Percentiles rank a stretch among this genome's conserved stretches.
These are phyloP conservation scores for Salix purpurea DNA, from an alignment of 345 rosid genomes.

Conservation along the genomic window DNA sequence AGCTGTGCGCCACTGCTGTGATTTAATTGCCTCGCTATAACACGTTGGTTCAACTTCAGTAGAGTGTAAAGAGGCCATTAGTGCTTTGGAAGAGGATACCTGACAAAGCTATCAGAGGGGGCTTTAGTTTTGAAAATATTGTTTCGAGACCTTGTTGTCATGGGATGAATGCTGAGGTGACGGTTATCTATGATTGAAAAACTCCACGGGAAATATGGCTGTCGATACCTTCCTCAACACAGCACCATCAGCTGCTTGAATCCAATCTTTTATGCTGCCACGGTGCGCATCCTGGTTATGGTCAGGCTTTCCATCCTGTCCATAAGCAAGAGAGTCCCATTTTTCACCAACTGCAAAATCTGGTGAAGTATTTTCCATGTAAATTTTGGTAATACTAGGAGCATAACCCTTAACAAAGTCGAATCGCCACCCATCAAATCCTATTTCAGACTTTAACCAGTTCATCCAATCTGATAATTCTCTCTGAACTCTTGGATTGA, in stretches of 20 bases:
- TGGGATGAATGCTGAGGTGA: no score
- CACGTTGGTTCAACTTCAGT: no score
- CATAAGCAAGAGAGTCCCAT: slow-evolving; percentile 52
- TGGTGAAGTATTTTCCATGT: slow-evolving; percentile 49
- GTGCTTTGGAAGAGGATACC: no score
- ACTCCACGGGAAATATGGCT: no score
- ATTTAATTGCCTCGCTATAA: no score
- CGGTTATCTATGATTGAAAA: no score
- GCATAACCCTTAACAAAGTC: slow-evolving; percentile 71
- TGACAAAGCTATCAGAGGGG: no score
- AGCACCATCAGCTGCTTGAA: slow-evolving; percentile 52
- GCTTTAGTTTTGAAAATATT: no score
- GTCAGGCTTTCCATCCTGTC: slow-evolving; percentile 49
- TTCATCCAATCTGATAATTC: slow-evolving; percentile 89
- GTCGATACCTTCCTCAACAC: no score
- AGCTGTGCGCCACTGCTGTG: no score
- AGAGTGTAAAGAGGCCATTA: no score
- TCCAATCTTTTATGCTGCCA: slow-evolving; percentile 51
- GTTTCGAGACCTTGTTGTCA: no score
- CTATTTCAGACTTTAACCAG: slow-evolving; percentile 71
- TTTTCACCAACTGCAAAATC: slow-evolving; percentile 80
- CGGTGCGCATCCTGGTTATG: slow-evolving; percentile 59
- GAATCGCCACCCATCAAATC: slow-evolving; percentile 76
- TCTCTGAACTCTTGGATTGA: slow-evolving; percentile 54
- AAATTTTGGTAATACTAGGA: slow-evolving; percentile 47